phyloP scores from a whole-genome alignment of 257 asterid species.

The Scutellaria barbata region DNA sequence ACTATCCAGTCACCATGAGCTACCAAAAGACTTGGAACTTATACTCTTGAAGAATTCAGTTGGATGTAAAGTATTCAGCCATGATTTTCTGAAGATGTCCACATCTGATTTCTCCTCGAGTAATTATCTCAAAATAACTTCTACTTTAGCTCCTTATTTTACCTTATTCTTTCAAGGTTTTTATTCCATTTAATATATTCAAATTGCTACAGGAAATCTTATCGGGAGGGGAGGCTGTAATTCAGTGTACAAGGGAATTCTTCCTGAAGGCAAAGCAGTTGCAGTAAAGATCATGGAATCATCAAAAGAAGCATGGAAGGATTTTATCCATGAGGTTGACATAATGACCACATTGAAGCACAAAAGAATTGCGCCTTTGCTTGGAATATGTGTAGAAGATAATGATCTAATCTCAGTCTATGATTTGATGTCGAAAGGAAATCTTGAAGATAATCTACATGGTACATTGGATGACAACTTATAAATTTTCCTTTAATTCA shows the following conservation, averaged over 20 bases:
- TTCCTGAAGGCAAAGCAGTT: constrained; percentile 70
- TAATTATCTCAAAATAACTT: constrained; percentile 31
- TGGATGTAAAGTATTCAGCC: constrained; percentile 61
- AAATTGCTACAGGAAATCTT: constrained; percentile 57
- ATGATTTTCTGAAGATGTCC: constrained; percentile 51
- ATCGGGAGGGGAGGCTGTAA: constrained; percentile 85
- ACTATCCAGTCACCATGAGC: constrained; percentile 34
- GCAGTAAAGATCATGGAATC: constrained; percentile 74
- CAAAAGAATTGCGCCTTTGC: constrained; percentile 59
- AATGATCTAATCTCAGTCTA: constrained; percentile 67
- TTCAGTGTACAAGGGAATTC: constrained; percentile 75
- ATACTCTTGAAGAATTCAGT: constrained; percentile 50
- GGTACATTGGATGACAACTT: constrained; percentile 46
- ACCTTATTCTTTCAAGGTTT: neutral
- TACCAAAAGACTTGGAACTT: constrained; percentile 60
- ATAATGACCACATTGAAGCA: constrained; percentile 83
- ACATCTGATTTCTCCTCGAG: constrained; percentile 75
- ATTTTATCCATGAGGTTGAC: constrained; percentile 72
- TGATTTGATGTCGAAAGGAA: constrained; percentile 68
- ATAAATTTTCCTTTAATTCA: neutral
- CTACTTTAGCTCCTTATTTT: neutral
- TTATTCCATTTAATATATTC: constrained; percentile 14
- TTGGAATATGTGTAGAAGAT: constrained; percentile 75
- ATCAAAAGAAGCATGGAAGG: constrained; percentile 65
- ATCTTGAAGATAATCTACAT: constrained; percentile 76